These are phyloP conservation scores for Sclerotinia trifoliorum DNA, from an alignment of 2,329 filamentous ascomycete species.

Conservation along the genomic window DNA sequence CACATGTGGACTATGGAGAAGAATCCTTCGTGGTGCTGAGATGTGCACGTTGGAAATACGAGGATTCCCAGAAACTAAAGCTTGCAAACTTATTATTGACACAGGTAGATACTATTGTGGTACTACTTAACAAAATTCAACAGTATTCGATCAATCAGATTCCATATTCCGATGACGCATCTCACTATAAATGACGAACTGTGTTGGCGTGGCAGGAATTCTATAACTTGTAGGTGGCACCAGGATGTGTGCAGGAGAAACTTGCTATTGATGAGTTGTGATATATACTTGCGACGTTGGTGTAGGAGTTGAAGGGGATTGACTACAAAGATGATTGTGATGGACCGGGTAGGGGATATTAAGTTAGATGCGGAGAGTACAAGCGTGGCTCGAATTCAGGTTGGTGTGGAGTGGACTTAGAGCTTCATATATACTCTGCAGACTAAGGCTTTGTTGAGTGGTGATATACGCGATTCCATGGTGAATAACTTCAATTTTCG, in stretches of 20 bases:
- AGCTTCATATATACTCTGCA: neutral
- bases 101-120: too few relatives aligned
- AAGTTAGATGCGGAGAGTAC: neutral
- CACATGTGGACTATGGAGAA: neutral
- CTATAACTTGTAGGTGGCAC: conserved; percentile 69
- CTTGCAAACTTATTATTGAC: too few relatives aligned
- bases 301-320: conserved; percentile 44
- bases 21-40: neutral
- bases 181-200: too few relatives aligned
- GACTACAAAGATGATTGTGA: conserved; percentile 1
- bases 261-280: conserved; percentile 12
- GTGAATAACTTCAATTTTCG: too few relatives aligned
- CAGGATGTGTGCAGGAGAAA: conserved; percentile 60
- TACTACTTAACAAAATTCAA: too few relatives aligned
- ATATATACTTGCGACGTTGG: conserved; percentile 18
- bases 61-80: too few relatives aligned
- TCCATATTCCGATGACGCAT: too few relatives aligned
- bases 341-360: conserved; percentile 11
- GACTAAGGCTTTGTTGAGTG: too few relatives aligned
- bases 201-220: too few relatives aligned
- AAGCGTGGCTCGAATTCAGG: neutral
- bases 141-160: too few relatives aligned
- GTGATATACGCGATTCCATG: too few relatives aligned
- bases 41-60: neutral
- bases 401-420: neutral